Evolutionary conservation across 2,329 filamentous ascomycete genomes (phyloP).

Genomic region (Aotearoamyces nothofagi): DNA sequence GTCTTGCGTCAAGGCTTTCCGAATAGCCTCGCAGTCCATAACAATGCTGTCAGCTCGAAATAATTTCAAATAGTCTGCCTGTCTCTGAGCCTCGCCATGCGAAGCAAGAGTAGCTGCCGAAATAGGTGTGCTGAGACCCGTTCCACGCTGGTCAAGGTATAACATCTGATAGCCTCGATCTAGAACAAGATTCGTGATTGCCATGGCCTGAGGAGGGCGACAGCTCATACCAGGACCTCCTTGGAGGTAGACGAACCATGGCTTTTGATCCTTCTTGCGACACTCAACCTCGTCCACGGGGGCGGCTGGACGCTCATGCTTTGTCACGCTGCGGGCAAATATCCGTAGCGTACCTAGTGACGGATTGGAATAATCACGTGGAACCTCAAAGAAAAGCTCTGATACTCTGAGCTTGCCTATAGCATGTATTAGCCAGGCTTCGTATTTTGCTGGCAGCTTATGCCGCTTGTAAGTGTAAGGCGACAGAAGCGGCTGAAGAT

Average conservation of each 20-base stretch:
- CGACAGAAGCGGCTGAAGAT: no score
- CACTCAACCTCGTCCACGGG: conserved; percentile 20
- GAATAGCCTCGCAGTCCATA: conserved; percentile 73
- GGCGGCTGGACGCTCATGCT: conserved; percentile 39
- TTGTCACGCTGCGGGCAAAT: conserved; percentile 62
- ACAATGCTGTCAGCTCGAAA: conserved; percentile 90
- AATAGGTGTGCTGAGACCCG: conserved; percentile 70
- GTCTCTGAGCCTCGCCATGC: conserved; percentile 46
- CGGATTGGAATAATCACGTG: conserved; percentile 58
- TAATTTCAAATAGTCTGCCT: conserved; percentile 66
- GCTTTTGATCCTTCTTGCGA: conserved; percentile 32
- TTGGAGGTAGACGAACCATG: conserved; percentile 60
- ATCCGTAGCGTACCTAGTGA: conserved; percentile 48
- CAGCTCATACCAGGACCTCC: conserved; percentile 77
- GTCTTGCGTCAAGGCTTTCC: conserved; percentile 55
- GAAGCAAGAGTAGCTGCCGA: conserved; percentile 55
- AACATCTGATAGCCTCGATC: conserved; percentile 74
- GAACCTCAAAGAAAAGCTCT: conserved; percentile 78
- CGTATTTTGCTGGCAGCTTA: no score
- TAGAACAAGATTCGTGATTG: conserved; percentile 56
- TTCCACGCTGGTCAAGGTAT: conserved; percentile 82
- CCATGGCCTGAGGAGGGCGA: conserved; percentile 55
- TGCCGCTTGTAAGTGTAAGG: no score
- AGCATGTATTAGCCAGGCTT: no score
- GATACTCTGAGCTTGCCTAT: conserved; percentile 65